Evolutionary conservation across 306 rosid genomes (phyloP).

Genomic region (Sesbania bispinosa): DNA sequence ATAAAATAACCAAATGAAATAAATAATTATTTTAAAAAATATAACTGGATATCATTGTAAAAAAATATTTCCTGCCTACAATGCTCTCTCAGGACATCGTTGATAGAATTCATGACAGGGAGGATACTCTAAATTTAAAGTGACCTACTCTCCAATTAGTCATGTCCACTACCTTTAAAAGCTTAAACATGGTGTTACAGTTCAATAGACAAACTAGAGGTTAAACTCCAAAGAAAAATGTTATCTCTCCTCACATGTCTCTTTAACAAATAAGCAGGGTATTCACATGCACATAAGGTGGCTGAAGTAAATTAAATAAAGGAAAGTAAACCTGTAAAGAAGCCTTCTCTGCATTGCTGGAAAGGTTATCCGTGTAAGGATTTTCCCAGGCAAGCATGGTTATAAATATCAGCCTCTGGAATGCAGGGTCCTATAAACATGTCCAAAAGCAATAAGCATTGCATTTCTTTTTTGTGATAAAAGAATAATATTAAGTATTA

Average conservation of each 20-base stretch:
- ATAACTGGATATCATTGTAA: background rate
- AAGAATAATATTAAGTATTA: background rate
- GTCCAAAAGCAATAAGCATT: constrained; percentile 26
- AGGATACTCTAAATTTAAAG: background rate
- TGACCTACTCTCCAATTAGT: background rate
- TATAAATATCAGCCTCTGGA: constrained; percentile 81
- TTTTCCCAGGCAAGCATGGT: constrained; percentile 98
- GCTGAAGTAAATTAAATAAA: constrained; percentile 21
- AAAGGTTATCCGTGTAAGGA: constrained; percentile 57
- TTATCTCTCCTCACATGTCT: background rate
- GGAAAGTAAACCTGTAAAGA: constrained; percentile 64
- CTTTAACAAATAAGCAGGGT: background rate
- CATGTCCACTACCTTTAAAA: background rate
- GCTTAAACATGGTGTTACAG: constrained; percentile 1
- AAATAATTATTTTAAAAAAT: background rate
- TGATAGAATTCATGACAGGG: background rate
- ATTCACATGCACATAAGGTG: background rate
- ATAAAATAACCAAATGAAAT: constrained; percentile 2
- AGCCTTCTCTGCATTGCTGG: constrained; percentile 55
- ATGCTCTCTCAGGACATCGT: background rate
- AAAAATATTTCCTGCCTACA: background rate
- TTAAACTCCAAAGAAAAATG: background rate
- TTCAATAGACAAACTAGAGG: constrained; percentile 7
- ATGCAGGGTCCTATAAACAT: constrained; percentile 76
- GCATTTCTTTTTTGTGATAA: background rate